Evolutionary conservation across 2,329 filamentous ascomycete species (phyloP).

Genomic region (Sarocladiaceae sp.): DNA sequence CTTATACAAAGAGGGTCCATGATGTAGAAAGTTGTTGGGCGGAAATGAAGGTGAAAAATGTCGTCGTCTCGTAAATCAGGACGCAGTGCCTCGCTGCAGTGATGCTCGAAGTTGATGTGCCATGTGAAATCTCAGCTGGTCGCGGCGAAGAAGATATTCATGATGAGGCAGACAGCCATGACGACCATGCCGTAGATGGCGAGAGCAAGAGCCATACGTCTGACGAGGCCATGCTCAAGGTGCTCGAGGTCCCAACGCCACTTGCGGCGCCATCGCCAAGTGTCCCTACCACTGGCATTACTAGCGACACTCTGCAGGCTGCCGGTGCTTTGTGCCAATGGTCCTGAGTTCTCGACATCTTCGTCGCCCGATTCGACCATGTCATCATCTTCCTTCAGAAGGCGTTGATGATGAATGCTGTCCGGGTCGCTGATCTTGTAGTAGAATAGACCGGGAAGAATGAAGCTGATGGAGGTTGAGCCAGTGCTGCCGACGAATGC

Average conservation of each 20-base stretch:
- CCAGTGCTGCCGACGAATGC: constrained; percentile 95
- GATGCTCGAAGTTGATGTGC: background rate
- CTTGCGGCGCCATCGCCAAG: constrained; percentile 50
- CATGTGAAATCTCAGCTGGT: constrained; percentile 43
- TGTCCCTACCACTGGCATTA: constrained; percentile 23
- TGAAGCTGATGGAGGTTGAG: constrained; percentile 94
- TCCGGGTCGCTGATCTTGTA: constrained; percentile 96
- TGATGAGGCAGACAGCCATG: constrained; percentile 82
- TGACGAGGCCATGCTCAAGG: constrained; percentile 60
- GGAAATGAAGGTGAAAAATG: background rate
- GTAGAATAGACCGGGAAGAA: constrained; percentile 92
- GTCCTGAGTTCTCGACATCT: constrained; percentile 44
- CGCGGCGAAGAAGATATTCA: constrained; percentile 77
- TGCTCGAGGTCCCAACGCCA: constrained; percentile 58
- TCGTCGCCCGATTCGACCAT: constrained; percentile 53
- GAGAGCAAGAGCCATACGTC: constrained; percentile 70
- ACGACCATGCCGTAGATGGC: constrained; percentile 81
- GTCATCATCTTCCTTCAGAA: constrained; percentile 89
- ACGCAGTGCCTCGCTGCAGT: background rate
- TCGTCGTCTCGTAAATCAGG: background rate
- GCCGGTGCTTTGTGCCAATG: constrained; percentile 39
- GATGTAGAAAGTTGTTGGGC: background rate
- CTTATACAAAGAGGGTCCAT: background rate
- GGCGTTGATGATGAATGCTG: constrained; percentile 76
- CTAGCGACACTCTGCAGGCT: constrained; percentile 40